Percentiles rank a stretch among this genome's conserved stretches.
phyloP scores from a whole-genome alignment of 805 yeast genomes.

The Kazachstania kunashirensis region DNA sequence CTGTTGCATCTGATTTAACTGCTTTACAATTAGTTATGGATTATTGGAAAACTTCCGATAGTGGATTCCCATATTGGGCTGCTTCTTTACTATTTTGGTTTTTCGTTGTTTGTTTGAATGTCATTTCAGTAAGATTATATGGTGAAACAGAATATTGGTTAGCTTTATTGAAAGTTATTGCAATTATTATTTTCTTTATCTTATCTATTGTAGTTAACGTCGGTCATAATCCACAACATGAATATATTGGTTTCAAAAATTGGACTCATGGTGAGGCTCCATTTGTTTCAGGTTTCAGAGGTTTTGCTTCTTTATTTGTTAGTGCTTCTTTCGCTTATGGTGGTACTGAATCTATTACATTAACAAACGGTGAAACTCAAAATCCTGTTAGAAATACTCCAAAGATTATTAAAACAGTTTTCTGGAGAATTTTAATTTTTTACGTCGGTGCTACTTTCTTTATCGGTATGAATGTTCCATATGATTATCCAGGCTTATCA shows the following conservation, averaged over 20 bases:
- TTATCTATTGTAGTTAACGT: slow-evolving; percentile 47
- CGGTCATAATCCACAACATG: slow-evolving; percentile 46
- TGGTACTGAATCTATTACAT: slow-evolving; percentile 41
- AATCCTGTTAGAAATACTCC: slow-evolving; percentile 54
- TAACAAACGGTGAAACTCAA: slow-evolving; percentile 45
- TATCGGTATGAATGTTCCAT: slow-evolving; percentile 52
- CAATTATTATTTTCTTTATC: slow-evolving; percentile 48
- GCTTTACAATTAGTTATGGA: slow-evolving; percentile 48
- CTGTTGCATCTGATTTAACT: slow-evolving; percentile 54
- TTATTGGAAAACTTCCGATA: slow-evolving; percentile 35
- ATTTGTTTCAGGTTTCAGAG: slow-evolving; percentile 41
- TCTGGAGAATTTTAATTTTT: slow-evolving; percentile 48
- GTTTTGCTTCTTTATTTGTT: slow-evolving; percentile 42
- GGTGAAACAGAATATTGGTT: slow-evolving; percentile 59
- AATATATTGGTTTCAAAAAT: slow-evolving; percentile 46
- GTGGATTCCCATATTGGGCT: slow-evolving; percentile 39
- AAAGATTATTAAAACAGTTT: slow-evolving; percentile 47
- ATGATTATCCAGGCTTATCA: slow-evolving; percentile 38
- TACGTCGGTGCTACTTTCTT: slow-evolving; percentile 48
- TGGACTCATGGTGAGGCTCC: slow-evolving; percentile 52
- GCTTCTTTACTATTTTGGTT: slow-evolving; percentile 47
- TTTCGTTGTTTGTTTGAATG: slow-evolving; percentile 35
- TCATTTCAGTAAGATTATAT: slow-evolving; percentile 44
- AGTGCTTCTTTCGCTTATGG: slow-evolving; percentile 45
- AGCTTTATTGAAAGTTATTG: slow-evolving; percentile 45